Base-by-base conservation (phyloP, 2,329 filamentous ascomycete species). In the Penicillium sumatraense region DNA sequence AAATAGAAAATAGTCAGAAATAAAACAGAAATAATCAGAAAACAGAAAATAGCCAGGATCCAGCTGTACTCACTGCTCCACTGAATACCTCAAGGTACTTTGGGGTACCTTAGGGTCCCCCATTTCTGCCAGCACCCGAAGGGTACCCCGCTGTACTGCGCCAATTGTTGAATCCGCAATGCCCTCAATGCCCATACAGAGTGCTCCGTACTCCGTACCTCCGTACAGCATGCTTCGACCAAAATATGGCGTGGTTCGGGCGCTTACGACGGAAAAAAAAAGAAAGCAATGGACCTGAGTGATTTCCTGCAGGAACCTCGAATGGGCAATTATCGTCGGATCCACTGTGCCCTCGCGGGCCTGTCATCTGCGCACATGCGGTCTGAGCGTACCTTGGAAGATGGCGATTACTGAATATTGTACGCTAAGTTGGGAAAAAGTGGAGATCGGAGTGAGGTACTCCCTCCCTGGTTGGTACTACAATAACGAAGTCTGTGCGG, bases 221-320 rank as follows among this genome's bases (percentile, higher is more conserved):
- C 31, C 13, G 31, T 33, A 33, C 35, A 20, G 35, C 46, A 53
- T 44, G 58, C 53, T 56, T 23, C 18, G 7, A n/a, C 23, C 6
- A 24, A 42, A 53, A 24, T 62, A 53, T 60, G 35, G 51, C 46
- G 59, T 64, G 64, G 50, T 56, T 65, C 56, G 61, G 58, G 64
- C 64, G 64, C 53, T 68, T 70, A 59, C 49, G 60, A 10, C 49
- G 53, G 51, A 61, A 61, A 41, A 13, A 44, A 58, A 35, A 44
- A 58, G 27, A 54, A 47, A 45, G 14, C 3, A 29, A 44, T n/a
- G 45, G 42, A 40, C 45, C 13, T 53, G 50, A 54, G 58, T 9
- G 49, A 53, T 26, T 45, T 56, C 54, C 55, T 64, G 62, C 62
- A 64, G 62, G 62, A 56, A 58, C 59, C 63, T 62, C 56, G 53